Evolutionary conservation across 2,329 filamentous ascomycete genomes (phyloP).

Genomic region (Pestalotiopsis sp.): DNA sequence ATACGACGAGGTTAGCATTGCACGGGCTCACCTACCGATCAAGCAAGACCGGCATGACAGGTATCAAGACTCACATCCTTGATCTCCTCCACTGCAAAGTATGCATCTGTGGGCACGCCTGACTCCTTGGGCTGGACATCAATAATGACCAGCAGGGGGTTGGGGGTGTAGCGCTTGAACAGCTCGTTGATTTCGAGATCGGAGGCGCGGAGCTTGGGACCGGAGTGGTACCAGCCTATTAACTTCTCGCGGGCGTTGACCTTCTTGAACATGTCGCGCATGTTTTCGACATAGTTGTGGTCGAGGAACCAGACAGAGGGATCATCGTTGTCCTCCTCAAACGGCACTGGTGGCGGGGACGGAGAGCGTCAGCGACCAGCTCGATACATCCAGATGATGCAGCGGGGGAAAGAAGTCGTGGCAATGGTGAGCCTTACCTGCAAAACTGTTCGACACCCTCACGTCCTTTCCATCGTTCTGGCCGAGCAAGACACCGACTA

Average conservation of each 20-base stretch:
- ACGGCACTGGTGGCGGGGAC: constrained; percentile 69
- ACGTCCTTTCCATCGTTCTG: constrained; percentile 97
- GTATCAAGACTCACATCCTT: constrained; percentile 77
- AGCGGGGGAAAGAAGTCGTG: neutral
- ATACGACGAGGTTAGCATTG: neutral
- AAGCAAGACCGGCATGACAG: neutral
- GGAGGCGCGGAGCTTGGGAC: constrained; percentile 92
- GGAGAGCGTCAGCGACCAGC: constrained; percentile 4
- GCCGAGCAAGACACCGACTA: constrained; percentile 91
- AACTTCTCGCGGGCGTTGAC: constrained; percentile 98
- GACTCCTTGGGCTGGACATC: constrained; percentile 98
- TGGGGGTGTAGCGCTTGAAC: constrained; percentile 98
- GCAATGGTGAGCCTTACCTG: constrained; percentile 61
- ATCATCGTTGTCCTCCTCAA: constrained; percentile 98
- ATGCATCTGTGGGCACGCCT: constrained; percentile 95
- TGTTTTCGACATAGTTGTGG: constrained; percentile 98
- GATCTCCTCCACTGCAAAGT: constrained; percentile 99
- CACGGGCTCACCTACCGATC: neutral
- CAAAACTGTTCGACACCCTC: constrained; percentile 98
- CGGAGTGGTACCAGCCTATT: constrained; percentile 99
- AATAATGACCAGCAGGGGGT: constrained; percentile 94
- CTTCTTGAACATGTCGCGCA: constrained; percentile 99
- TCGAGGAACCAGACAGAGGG: constrained; percentile 99
- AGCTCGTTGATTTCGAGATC: constrained; percentile 99
- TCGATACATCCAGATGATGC: constrained; percentile 16